These are phyloP conservation scores for Sugiyamaella qingdaonensis DNA, from an alignment of 805 yeast species.

Conservation along the genomic window DNA sequence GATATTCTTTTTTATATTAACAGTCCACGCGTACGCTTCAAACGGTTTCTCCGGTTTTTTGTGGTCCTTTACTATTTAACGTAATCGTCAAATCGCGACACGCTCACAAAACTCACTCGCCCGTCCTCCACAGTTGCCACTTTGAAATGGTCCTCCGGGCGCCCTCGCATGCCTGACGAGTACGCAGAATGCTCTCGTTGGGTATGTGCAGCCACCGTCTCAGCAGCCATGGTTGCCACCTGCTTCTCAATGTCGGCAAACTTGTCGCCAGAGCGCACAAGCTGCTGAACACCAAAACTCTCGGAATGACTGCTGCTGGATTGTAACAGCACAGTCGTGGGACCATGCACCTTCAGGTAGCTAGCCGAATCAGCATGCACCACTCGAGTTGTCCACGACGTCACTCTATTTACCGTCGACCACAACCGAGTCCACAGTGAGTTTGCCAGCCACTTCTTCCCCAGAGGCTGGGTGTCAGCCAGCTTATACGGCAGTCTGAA, in stretches of 20 bases:
- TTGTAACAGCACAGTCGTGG: constrained; percentile 18
- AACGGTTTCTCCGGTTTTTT: not conserved
- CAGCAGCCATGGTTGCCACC: not conserved
- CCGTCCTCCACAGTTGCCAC: constrained; percentile 30
- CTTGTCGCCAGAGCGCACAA: not conserved
- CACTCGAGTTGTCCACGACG: not conserved
- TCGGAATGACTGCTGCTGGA: constrained; percentile 1
- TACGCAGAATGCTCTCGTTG: not conserved
- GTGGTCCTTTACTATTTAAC: not conserved
- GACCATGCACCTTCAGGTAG: constrained; percentile 17
- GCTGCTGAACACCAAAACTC: not conserved
- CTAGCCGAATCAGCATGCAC: constrained; percentile 10
- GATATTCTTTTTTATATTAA: too few relatives aligned
- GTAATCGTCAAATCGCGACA: constrained; percentile 21
- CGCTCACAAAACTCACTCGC: constrained; percentile 26
- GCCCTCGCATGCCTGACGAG: constrained; percentile 16
- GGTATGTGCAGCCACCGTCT: constrained; percentile 1
- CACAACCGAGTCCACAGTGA: not conserved
- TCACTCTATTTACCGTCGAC: not conserved
- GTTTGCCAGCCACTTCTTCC: not conserved
- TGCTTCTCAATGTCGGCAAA: constrained; percentile 1
- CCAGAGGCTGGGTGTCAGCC: not conserved
- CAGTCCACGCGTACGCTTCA: too few relatives aligned
- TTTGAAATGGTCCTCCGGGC: constrained; percentile 28
- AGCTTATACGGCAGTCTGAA: constrained; percentile 6